phyloP scores from a whole-genome alignment of 306 rosid genomes.

The Castanea mollissima region DNA sequence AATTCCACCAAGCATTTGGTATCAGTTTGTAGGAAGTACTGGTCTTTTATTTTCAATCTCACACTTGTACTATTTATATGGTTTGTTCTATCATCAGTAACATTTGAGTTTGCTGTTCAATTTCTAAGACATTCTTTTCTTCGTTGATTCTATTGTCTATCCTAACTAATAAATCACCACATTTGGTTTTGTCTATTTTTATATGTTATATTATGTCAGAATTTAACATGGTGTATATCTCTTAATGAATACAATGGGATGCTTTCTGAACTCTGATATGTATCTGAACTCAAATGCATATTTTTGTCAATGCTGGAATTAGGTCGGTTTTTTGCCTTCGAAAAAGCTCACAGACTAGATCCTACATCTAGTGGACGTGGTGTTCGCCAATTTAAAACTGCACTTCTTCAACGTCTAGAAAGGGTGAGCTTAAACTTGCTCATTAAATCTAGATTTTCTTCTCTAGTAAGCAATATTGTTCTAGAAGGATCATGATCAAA shows the following conservation, averaged over 20 bases:
- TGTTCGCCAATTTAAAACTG: conserved; percentile 97
- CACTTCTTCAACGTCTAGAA: conserved; percentile 96
- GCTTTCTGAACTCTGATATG: conserved; percentile 16
- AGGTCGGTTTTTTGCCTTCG: conserved; percentile 99
- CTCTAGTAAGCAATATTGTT: background rate
- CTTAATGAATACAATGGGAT: background rate
- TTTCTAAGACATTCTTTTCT: background rate
- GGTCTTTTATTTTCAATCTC: background rate
- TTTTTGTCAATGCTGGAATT: conserved; percentile 18
- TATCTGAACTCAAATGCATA: conserved; percentile 21
- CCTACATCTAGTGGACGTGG: conserved; percentile 97
- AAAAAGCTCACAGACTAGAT: conserved; percentile 92
- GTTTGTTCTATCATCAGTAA: background rate
- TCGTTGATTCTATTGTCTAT: background rate
- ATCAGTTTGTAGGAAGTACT: background rate
- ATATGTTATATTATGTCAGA: conserved; percentile 5
- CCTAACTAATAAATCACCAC: background rate
- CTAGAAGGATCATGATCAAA: background rate
- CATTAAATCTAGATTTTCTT: background rate
- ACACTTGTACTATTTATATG: background rate
- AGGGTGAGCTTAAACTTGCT: conserved; percentile 48
- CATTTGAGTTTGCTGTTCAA: background rate
- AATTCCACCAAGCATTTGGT: no score
- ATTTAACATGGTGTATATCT: background rate
- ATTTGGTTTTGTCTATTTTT: conserved; percentile 15